Percentiles rank a stretch among this genome's conserved stretches.
Evolutionary conservation across 306 rosid genomes (phyloP).

Genomic region (Gastrolobium villosum): DNA sequence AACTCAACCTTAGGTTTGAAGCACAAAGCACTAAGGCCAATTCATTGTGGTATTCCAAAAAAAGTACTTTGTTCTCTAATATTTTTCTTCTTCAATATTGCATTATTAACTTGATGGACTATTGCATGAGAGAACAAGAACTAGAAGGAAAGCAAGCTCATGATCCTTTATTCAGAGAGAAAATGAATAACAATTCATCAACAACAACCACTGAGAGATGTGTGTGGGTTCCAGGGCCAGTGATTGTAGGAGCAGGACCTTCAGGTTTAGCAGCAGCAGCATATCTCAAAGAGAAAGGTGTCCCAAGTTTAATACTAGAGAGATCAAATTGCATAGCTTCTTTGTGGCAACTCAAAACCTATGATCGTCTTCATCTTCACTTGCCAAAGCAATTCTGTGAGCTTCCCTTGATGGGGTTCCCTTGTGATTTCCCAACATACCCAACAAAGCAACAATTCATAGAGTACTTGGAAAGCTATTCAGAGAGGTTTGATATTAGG

Average conservation of each 20-base stretch:
- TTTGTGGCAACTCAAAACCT: conserved; percentile 68
- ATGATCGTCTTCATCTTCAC: conserved; percentile 69
- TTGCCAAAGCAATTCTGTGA: conserved; percentile 69
- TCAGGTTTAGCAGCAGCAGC: conserved; percentile 74
- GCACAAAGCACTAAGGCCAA: too few relatives aligned
- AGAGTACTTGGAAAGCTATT: conserved; percentile 56
- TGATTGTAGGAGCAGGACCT: conserved; percentile 75
- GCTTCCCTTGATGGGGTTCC: conserved; percentile 64
- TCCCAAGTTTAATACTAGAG: conserved; percentile 61
- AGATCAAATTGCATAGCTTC: conserved; percentile 72
- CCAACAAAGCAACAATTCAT: conserved; percentile 68
- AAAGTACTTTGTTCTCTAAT: too few relatives aligned
- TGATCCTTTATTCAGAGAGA: conserved; percentile 55
- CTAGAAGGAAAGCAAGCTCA: conserved; percentile 62
- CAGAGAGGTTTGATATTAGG: conserved; percentile 49
- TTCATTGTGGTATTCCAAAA: too few relatives aligned
- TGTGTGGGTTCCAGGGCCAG: conserved; percentile 54
- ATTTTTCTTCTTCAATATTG: too few relatives aligned
- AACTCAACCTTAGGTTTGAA: too few relatives aligned
- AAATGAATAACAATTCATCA: conserved; percentile 28
- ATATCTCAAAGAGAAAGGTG: conserved; percentile 55
- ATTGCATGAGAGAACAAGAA: conserved; percentile 32
- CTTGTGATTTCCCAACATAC: conserved; percentile 61
- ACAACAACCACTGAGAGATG: not conserved
- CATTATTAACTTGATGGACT: conserved; percentile 42